Evolutionary conservation across 2,329 filamentous ascomycete species (phyloP).

Genomic region (Penicillium freii): DNA sequence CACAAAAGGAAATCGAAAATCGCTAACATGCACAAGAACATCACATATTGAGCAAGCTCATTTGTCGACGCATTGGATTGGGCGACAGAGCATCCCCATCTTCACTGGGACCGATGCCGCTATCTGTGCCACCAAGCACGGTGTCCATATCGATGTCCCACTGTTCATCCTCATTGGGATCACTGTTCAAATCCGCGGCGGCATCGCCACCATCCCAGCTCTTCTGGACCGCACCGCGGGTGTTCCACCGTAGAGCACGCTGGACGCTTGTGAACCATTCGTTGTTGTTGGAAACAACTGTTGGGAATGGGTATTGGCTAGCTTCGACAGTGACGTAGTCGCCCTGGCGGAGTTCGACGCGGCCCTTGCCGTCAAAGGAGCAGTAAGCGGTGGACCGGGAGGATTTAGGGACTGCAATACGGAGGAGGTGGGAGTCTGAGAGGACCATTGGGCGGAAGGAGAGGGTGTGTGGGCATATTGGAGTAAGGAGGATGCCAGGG

Average conservation of each 20-base stretch:
- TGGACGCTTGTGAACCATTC: slow-evolving; percentile 98
- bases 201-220: slow-evolving; percentile 60
- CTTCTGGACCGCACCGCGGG: slow-evolving; percentile 86
- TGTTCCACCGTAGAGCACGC: slow-evolving; percentile 92
- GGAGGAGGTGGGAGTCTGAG: slow-evolving; percentile 88
- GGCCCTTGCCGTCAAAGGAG: slow-evolving; percentile 94
- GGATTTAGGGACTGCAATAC: slow-evolving; percentile 78
- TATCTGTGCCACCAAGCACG: slow-evolving; percentile 43
- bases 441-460: slow-evolving; percentile 98
- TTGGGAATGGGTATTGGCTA: slow-evolving; percentile 95
- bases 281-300: slow-evolving; percentile 80
- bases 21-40: slow-evolving; percentile 9
- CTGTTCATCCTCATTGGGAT: slow-evolving; percentile 58
- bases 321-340: slow-evolving; percentile 96
- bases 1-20: slow-evolving; percentile 6
- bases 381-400: slow-evolving; percentile 94
- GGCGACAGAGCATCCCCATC: slow-evolving; percentile 59
- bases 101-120: slow-evolving; percentile 60
- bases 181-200: slow-evolving; percentile 37
- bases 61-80: slow-evolving; percentile 68
- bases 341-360: slow-evolving; percentile 86
- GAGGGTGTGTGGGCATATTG: slow-evolving; percentile 94
- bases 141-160: slow-evolving; percentile 94
- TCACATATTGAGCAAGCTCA: slow-evolving; percentile 68
- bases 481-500: slow-evolving; percentile 91